phyloP scores from a whole-genome alignment of 306 rosid genomes.

The Abrus pulchellus region DNA sequence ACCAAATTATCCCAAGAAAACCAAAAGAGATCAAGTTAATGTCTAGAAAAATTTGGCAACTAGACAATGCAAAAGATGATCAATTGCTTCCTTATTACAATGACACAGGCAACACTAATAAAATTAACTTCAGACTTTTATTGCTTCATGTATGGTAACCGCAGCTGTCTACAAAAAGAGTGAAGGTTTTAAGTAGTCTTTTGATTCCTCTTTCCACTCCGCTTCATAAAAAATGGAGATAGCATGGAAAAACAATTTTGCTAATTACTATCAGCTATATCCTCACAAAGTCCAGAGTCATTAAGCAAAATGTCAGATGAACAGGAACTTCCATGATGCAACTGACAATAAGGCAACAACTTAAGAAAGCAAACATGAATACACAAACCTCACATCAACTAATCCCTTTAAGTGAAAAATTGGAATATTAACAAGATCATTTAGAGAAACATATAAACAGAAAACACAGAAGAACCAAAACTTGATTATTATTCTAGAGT shows the following conservation, averaged over 20 bases:
- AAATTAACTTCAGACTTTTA: no score
- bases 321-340: conserved; percentile 19
- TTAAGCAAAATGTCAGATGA: conserved; percentile 11
- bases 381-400: neutral
- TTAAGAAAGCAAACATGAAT: neutral
- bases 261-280: neutral
- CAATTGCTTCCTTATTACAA: no score
- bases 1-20: neutral
- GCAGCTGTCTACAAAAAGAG: neutral
- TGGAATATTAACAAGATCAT: conserved; percentile 19
- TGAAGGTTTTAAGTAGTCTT: neutral
- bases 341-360: neutral
- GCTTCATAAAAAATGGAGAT: neutral
- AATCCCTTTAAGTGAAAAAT: conserved; percentile 5
- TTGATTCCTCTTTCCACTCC: conserved; percentile 8
- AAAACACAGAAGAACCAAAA: neutral
- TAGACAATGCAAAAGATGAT: no score
- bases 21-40: neutral
- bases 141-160: no score
- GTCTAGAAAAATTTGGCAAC: neutral
- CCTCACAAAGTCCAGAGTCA: conserved; percentile 24
- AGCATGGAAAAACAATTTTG: conserved; percentile 9
- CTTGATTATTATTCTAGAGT: conserved; percentile 27
- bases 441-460: conserved; percentile 19
- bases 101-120: no score